These are phyloP conservation scores for Lenzites betulinus DNA, from an alignment of 768 basidiomycete species.

Conservation along the genomic window DNA sequence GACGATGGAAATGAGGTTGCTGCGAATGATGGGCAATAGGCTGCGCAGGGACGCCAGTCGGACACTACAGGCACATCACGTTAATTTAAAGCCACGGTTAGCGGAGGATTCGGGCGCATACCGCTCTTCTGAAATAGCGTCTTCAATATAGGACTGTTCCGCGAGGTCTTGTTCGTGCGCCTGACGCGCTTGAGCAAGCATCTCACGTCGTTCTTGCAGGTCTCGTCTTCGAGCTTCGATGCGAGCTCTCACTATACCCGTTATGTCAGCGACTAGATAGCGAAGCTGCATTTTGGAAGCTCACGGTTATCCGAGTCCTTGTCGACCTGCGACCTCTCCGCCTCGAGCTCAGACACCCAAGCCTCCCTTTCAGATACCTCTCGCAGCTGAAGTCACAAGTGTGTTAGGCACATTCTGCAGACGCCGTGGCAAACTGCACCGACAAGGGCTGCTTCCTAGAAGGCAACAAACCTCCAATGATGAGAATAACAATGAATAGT, in stretches of 20 bases:
- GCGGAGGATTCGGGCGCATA: constrained; percentile 9
- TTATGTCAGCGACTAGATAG: neutral
- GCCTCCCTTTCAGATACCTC: constrained; percentile 68
- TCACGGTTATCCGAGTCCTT: constrained; percentile 22
- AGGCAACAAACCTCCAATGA: neutral
- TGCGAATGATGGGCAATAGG: constrained; percentile 55
- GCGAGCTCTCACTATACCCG: constrained; percentile 41
- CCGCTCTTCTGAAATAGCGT: constrained; percentile 15
- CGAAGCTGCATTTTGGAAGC: neutral
- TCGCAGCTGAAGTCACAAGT: constrained; percentile 44
- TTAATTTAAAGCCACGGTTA: constrained; percentile 14
- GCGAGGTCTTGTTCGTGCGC: constrained; percentile 39
- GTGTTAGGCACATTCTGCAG: neutral
- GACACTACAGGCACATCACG: constrained; percentile 41
- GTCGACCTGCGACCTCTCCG: constrained; percentile 15
- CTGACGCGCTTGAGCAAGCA: constrained; percentile 46
- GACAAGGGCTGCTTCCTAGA: neutral
- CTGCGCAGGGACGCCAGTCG: constrained; percentile 49
- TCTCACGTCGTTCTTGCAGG: constrained; percentile 48
- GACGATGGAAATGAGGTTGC: constrained; percentile 67
- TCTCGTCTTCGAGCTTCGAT: constrained; percentile 47
- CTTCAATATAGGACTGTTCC: constrained; percentile 40
- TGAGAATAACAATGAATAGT: neutral
- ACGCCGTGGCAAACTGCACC: neutral
- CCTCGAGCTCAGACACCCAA: constrained; percentile 49